Evolutionary conservation across 768 basidiomycete genomes (phyloP), one percentile per base, ranked within the genome.

Genomic region (Russula dissimulans): DNA sequence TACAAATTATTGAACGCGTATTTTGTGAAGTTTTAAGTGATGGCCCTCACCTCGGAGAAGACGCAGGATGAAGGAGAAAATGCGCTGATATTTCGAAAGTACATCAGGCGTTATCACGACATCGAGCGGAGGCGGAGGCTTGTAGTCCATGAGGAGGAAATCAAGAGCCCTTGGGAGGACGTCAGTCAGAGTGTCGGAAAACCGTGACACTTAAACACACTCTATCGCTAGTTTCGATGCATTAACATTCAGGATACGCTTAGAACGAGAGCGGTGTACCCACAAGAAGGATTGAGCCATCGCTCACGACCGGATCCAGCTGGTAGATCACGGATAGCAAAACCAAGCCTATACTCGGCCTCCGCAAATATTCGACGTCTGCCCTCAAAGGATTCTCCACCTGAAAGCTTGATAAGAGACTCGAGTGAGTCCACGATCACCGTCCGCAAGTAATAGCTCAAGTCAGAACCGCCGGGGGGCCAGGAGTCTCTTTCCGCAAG

Each of bases 61-160:
- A 34, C 91, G 80, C 38, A 95, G 74, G 49, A 92, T 79, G 66
- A 93, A 85, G 0, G 87, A 79, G 70, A 93, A 92, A 62, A 94
- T 76, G 43, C 88, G 77, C 64, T 93, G 89, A 68, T 95, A 95
- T 69, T 94, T 95, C 5, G 81, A 84, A n/a, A 94, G 71, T 36
- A 88, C 79, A 5, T 81, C 77, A 1, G 81, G 75, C 2, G 89
- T 83, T 36, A 95, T 86, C 10, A 95, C 69, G 11, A 85, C 78
- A 48, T 84, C 81, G 42, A 95, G 74, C 0, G 91, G 82, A n/a
- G 78, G 77, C 1, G 91, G 90, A n/a, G 90, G 86, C 66, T 87
- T 87, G 71, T 95, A 95, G 64, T 92, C 84, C 76, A 95, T 84
- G 68, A 90, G 91, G 14, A 95, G 73, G 69, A 95, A 95, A 70